Evolutionary conservation across 78 protist genomes (phyloP), one percentile per base, ranked within the genome.

Genomic region (Tieghemostelium lacteum): DNA sequence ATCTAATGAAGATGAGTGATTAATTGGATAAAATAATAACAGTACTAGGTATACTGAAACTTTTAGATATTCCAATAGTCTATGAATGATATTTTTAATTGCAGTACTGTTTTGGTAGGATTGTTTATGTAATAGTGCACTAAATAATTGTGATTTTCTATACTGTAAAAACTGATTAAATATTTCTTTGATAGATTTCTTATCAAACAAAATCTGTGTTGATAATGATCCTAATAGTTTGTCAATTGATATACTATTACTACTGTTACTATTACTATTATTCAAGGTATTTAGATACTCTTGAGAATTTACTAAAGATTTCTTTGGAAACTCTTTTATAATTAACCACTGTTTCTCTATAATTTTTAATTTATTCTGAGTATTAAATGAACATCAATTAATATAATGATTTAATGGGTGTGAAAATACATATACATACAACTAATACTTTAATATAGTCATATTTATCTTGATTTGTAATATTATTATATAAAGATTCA

Each of bases 221-320:
- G 91, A 83, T n/a, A 83, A 57, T 33, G 67, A 34, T 5, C 91
- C 91, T 16, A 83, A 58, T 42, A 69, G 69, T n/a, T 83, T 73
- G 39, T 83, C 91, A 33, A 69, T 83, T 29, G 91, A 50, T 31
- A 50, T 67, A 5, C 39, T 20, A 54, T 16, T 20, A 0, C 6
- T 19, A 28, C 61, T 55, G n/a, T 33, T 10, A 45, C 52, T 45
- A 45, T 45, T 45, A 10, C 52, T 45, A 45, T 10, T 45, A 45
- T 45, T 45, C 52, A n/a, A n/a, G n/a, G n/a, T n/a, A 34, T 54
- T 66, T 28, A 78, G 33, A 54, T 50, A 83, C 19, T n/a, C 63
- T 55, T 40, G 24, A 29, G 91, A 73, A 39, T 63, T 49, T 16
- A 26, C 31, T 29, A 60, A 29, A 1, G 78, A 50, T 37, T 83